These are phyloP conservation scores for Pascua guehoae DNA, from an alignment of 1,284 basidiomycete genomes.

Conservation along the genomic window DNA sequence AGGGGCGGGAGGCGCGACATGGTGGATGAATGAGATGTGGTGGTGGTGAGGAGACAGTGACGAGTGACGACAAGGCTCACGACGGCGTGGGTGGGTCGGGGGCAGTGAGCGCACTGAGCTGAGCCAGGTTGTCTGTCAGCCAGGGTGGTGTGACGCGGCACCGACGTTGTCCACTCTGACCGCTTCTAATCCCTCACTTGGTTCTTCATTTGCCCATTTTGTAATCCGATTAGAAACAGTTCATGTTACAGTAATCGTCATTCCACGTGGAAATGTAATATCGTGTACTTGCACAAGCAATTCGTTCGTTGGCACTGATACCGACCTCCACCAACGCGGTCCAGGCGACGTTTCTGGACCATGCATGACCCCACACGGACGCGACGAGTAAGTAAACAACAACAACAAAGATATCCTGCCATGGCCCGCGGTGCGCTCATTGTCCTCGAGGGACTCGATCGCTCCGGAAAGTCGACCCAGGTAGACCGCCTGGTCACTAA, in stretches of 20 bases:
- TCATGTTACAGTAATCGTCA: background rate
- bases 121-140: background rate
- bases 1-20: conserved; percentile 84
- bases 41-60: conserved; percentile 4
- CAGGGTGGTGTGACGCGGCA: background rate
- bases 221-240: background rate
- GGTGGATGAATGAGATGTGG: conserved; percentile 17
- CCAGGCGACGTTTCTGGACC: background rate
- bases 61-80: background rate
- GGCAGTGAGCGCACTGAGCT: too few relatives aligned
- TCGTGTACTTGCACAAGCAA: background rate
- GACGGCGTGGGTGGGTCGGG: background rate
- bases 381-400: too few relatives aligned
- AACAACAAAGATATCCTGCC: background rate
- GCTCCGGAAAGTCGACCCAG: conserved; percentile 88
- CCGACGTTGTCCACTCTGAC: background rate
- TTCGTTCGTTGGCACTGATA: too few relatives aligned
- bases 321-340: conserved; percentile 9
- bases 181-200: background rate
- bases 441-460: conserved; percentile 89
- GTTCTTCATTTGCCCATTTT: background rate
- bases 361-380: too few relatives aligned
- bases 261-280: too few relatives aligned
- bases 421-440: conserved; percentile 66
- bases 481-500: conserved; percentile 59